phyloP scores from a whole-genome alignment of 805 yeast genomes.

The Pichia nanzhaoensis region DNA sequence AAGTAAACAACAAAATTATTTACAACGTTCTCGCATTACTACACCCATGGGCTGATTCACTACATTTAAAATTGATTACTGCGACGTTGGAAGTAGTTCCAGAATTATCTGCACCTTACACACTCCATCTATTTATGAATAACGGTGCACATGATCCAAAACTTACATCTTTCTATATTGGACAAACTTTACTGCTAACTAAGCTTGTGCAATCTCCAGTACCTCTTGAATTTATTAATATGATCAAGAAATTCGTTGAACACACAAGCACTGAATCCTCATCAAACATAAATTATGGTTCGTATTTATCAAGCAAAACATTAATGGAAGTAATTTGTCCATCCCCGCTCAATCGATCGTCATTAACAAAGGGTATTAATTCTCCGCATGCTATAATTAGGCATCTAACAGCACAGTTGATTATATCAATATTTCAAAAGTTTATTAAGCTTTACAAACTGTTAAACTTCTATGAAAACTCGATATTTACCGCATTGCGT shows the following conservation, averaged over 20 bases:
- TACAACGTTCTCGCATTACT: conserved; percentile 55
- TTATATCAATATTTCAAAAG: conserved; percentile 49
- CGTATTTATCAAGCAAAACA: conserved; percentile 16
- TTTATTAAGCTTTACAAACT: conserved; percentile 33
- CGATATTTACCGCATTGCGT: conserved; percentile 12
- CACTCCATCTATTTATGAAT: conserved; percentile 45
- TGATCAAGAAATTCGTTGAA: conserved; percentile 11
- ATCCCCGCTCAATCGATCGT: conserved; percentile 48
- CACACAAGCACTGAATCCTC: conserved; percentile 3
- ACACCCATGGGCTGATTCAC: conserved; percentile 75
- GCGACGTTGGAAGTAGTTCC: conserved; percentile 47
- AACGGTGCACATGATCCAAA: conserved; percentile 76
- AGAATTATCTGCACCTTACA: conserved; percentile 70
- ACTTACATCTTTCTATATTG: conserved; percentile 75
- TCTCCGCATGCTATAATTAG: conserved; percentile 44
- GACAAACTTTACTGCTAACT: conserved; percentile 56
- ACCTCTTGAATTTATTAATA: conserved; percentile 33
- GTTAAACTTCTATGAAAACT: conserved; percentile 17
- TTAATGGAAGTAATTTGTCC: conserved; percentile 60
- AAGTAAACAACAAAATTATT: conserved; percentile 60
- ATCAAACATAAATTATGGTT: background rate
- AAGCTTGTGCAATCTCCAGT: conserved; percentile 52
- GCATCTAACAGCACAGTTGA: conserved; percentile 58
- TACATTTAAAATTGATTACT: conserved; percentile 51
- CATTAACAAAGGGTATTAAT: conserved; percentile 54